phyloP scores from a whole-genome alignment of 208 protist species.

The Leishmania major region DNA sequence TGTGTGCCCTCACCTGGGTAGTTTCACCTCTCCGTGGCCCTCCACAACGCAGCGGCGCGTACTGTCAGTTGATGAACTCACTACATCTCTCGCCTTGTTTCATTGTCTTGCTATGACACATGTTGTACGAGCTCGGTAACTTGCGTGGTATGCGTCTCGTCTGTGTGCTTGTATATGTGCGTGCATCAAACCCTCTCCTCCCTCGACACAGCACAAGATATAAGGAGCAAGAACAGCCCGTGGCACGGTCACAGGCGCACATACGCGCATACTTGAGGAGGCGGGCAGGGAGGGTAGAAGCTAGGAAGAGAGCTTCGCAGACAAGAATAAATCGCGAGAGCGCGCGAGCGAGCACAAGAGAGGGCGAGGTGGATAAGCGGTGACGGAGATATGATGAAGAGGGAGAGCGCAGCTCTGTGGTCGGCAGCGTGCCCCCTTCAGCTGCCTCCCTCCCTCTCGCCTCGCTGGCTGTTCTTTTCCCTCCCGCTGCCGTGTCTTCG shows the following conservation, averaged over 20 bases:
- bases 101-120: neutral
- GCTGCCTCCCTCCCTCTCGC: neutral
- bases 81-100: neutral
- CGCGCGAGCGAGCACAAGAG: neutral
- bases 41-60: neutral
- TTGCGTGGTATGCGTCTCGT: neutral
- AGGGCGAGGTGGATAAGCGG: neutral
- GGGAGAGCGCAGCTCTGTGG: neutral
- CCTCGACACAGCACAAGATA: no score
- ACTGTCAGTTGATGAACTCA: neutral
- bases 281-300: neutral
- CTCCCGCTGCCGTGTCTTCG: no score
- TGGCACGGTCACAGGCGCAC: neutral
- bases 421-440: neutral
- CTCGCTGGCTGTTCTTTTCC: neutral
- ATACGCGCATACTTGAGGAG: neutral
- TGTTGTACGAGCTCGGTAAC: neutral
- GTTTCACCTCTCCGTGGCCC: neutral
- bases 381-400: neutral
- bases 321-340: neutral
- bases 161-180: no score
- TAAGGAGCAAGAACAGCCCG: no score
- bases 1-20: neutral
- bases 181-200: no score
- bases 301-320: neutral